phyloP scores from a whole-genome alignment of 202 grass and related monocot species.

The Setaria italica region DNA sequence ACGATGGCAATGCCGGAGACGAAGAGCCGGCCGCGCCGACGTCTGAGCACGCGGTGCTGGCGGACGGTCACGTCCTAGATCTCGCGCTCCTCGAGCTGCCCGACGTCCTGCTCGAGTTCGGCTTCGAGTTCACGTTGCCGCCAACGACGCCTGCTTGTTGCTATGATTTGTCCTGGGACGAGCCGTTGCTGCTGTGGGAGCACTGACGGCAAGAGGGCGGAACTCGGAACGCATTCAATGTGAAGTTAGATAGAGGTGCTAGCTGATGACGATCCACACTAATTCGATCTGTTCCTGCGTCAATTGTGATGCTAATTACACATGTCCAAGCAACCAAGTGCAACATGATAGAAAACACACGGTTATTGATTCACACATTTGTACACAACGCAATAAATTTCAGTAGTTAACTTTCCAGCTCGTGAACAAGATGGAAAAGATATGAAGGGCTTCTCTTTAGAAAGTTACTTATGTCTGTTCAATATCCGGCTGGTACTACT shows the following conservation, averaged over 20 bases:
- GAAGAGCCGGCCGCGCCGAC: not conserved
- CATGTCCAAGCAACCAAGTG: not conserved
- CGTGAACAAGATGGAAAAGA: not conserved
- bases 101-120: slow-evolving; percentile 46
- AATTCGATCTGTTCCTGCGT: not conserved
- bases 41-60: not conserved
- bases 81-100: slow-evolving; percentile 45
- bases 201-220: slow-evolving; percentile 35
- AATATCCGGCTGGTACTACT: not conserved
- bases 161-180: slow-evolving; percentile 41
- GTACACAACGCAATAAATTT: not conserved
- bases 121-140: slow-evolving; percentile 23
- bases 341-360: not conserved
- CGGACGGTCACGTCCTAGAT: not conserved
- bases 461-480: not conserved
- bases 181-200: slow-evolving; percentile 56
- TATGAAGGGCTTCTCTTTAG: not conserved
- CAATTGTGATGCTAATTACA: not conserved
- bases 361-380: slow-evolving; percentile 12
- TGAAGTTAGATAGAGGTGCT: slow-evolving; percentile 31
- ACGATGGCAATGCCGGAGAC: not conserved
- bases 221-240: slow-evolving; percentile 15
- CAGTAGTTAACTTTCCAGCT: not conserved
- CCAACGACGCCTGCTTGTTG: slow-evolving; percentile 16
- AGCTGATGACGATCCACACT: slow-evolving; percentile 24